phyloP scores from a whole-genome alignment of 225 moss, liverwort and hornwort genomes.

The Neckera pumila region DNA sequence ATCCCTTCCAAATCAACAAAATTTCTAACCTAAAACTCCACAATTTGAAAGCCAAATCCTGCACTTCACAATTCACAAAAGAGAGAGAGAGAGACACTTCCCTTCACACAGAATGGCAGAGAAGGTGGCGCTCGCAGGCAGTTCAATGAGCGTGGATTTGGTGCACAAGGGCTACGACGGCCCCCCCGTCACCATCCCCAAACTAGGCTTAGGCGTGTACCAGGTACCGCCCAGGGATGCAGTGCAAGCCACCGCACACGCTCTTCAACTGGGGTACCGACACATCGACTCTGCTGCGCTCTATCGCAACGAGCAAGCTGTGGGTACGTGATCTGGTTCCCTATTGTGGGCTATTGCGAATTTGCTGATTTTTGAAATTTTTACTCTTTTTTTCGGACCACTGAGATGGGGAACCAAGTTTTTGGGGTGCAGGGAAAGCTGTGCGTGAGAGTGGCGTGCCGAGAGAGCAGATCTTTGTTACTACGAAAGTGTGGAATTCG shows the following conservation, averaged over 20 bases:
- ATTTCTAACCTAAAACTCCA: neutral
- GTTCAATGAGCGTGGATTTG: conserved; percentile 32
- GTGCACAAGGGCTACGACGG: conserved; percentile 62
- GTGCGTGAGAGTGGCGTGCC: conserved; percentile 80
- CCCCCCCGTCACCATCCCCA: conserved; percentile 44
- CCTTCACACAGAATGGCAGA: conserved; percentile 1
- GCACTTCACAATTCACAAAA: neutral
- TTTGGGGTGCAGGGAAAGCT: conserved; percentile 41
- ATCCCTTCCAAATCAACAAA: neutral
- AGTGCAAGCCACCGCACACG: conserved; percentile 22
- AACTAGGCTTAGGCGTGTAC: conserved; percentile 64
- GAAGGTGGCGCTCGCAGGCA: conserved; percentile 6
- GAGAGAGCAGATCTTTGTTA: conserved; percentile 75
- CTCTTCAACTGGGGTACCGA: conserved; percentile 62
- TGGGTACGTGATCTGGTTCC: conserved; percentile 20
- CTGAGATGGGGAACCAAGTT: neutral
- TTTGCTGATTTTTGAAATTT: neutral
- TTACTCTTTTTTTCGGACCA: neutral
- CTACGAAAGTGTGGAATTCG: conserved; percentile 88
- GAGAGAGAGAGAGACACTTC: neutral
- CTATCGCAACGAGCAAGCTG: conserved; percentile 79
- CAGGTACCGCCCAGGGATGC: conserved; percentile 47
- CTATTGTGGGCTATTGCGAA: no score
- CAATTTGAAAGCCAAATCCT: neutral
- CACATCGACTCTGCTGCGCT: conserved; percentile 72